These are phyloP conservation scores for Termitomyces sp. DNA, from an alignment of 768 basidiomycete genomes.

Conservation along the genomic window DNA sequence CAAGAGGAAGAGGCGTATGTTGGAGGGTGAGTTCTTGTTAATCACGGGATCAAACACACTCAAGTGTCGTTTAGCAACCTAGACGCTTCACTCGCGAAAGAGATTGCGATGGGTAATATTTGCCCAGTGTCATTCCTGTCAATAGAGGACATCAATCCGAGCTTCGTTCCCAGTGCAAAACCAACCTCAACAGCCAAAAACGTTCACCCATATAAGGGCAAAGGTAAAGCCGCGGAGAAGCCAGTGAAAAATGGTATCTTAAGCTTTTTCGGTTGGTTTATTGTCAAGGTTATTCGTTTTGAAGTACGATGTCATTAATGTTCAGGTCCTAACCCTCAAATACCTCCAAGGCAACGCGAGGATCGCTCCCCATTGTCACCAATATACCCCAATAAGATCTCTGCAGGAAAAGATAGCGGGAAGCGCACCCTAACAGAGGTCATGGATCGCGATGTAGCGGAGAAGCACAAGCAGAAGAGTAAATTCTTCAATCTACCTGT, in stretches of 20 bases:
- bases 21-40: conserved; percentile 44
- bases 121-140: conserved; percentile 65
- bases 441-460: conserved; percentile 57
- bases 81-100: conserved; percentile 55
- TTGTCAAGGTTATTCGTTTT: not conserved
- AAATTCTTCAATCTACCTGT: conserved; percentile 29
- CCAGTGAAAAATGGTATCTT: conserved; percentile 37
- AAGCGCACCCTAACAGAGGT: conserved; percentile 70
- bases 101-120: conserved; percentile 60
- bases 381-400: conserved; percentile 16
- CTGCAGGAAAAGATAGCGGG: conserved; percentile 58
- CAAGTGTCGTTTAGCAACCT: conserved; percentile 44
- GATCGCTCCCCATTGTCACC: conserved; percentile 11
- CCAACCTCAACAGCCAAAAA: conserved; percentile 19
- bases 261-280: conserved; percentile 57
- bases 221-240: conserved; percentile 41
- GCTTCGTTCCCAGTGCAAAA: conserved; percentile 50
- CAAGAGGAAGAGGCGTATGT: conserved; percentile 66
- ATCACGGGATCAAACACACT: not conserved
- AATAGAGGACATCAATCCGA: conserved; percentile 77
- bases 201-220: conserved; percentile 32
- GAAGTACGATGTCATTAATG: not conserved
- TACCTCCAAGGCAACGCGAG: conserved; percentile 21
- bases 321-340: conserved; percentile 37
- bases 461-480: conserved; percentile 37